Base-by-base conservation (phyloP, 139 green algal genomes). In the Chlamydomonas applanata region DNA sequence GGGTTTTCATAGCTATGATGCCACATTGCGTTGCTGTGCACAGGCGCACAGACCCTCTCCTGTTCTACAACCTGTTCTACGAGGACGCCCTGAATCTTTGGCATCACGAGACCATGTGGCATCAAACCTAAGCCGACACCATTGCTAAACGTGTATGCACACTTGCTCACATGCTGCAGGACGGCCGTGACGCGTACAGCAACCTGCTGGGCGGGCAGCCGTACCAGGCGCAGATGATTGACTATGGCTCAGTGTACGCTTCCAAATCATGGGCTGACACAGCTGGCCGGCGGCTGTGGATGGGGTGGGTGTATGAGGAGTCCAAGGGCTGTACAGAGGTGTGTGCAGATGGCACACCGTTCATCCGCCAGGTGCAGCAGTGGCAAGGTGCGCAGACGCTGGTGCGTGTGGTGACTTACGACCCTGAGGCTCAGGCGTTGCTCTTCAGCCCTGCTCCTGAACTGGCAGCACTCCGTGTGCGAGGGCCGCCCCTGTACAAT, bases 171-270 rank as follows among this genome's bases (percentile, higher is more conserved):
- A 49, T 49, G 40, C 40, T 49, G 40, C 69, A 75, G 52, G 69
- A 75, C 52, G 69, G 32, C 11, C 3, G 20, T 1, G 69, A 75
- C 52, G 69, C 69, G 3, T 75, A 30, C 20, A 35, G 14, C 34
- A 53, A 13, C 32, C 29, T 54, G 11, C 4, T 75, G 19, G 32
- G 35, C 7, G 45, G 44, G 1, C 11, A 32, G 5, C 45, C 13
- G 34, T 75, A 71, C 30, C 24, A 49, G 3, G 67, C 69, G 5
- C 67, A 52, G 27, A 71, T 60, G 45, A 20, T 78, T 3, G 83
- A 88, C 61, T 83, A 80, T 44, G 83, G 83, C 20, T 57, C 49
- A 3, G 65, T 88, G 32, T 88, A 88, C 35, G 83, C 83, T 7
- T 68, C 32, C 35, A 84, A 85, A 65, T 71, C 44, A 24, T 81